These are phyloP conservation scores for Fusarium setosum DNA, from an alignment of 2,329 filamentous ascomycete genomes.

Conservation along the genomic window DNA sequence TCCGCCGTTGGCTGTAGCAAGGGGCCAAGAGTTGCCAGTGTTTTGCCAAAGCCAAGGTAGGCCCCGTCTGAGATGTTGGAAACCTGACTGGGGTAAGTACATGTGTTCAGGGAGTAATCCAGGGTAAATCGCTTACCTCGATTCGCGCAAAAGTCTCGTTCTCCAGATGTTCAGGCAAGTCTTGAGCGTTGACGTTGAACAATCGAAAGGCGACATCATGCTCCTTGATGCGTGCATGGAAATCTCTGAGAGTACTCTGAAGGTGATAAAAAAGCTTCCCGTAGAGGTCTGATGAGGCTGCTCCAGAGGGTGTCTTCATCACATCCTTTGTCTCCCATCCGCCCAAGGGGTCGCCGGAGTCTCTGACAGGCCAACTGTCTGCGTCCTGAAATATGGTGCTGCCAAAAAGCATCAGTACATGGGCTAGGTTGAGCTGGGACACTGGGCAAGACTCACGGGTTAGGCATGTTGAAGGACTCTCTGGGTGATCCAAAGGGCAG, in stretches of 20 bases:
- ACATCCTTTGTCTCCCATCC: conserved; percentile 13
- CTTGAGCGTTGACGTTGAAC: neutral
- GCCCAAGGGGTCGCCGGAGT: neutral
- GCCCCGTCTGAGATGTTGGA: conserved; percentile 9
- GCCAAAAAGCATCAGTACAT: no score
- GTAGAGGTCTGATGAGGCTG: conserved; percentile 10
- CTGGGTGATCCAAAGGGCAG: conserved; percentile 8
- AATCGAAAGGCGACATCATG: neutral
- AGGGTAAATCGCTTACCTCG: neutral
- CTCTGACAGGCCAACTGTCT: neutral
- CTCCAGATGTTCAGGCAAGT: neutral
- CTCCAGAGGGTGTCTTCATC: neutral
- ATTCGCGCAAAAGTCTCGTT: conserved; percentile 9
- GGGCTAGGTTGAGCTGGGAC: neutral
- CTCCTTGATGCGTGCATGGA: neutral
- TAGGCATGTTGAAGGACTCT: neutral
- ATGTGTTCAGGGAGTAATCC: neutral
- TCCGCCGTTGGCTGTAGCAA: neutral
- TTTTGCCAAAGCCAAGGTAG: neutral
- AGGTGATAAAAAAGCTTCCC: conserved; percentile 18
- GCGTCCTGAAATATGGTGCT: neutral
- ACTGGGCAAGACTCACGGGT: conserved; percentile 11
- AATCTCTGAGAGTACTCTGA: neutral
- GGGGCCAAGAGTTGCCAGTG: neutral
- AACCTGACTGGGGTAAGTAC: neutral